These are phyloP conservation scores for Camelina laxa DNA, from an alignment of 345 rosid species.

Conservation along the genomic window DNA sequence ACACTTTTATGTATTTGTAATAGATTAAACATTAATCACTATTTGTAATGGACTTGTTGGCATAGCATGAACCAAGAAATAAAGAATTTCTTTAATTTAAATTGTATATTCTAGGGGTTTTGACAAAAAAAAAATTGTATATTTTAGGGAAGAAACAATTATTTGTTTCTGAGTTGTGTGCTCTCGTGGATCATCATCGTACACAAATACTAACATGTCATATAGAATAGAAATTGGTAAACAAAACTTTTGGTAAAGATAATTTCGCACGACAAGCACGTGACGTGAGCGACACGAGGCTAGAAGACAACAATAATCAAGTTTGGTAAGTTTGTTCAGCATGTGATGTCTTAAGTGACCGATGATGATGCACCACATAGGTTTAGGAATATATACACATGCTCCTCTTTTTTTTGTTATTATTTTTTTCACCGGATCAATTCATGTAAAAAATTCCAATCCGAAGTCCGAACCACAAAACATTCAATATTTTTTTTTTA, in stretches of 20 bases:
- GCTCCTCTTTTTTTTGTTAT: background rate
- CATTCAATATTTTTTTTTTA: too few relatives aligned
- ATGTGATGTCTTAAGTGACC: constrained; percentile 22
- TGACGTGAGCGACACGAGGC: constrained; percentile 9
- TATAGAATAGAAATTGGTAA: background rate
- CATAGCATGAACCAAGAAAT: constrained; percentile 14
- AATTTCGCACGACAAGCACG: constrained; percentile 27
- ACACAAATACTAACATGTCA: constrained; percentile 16
- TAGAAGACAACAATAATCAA: constrained; percentile 16
- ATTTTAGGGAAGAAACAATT: background rate
- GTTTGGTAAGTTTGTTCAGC: constrained; percentile 18
- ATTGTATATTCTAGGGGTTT: background rate
- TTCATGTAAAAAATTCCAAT: background rate
- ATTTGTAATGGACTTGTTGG: constrained; percentile 6
- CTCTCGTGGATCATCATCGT: constrained; percentile 30
- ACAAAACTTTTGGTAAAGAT: background rate
- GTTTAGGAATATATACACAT: constrained; percentile 25
- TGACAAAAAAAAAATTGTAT: too few relatives aligned
- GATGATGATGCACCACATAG: constrained; percentile 28
- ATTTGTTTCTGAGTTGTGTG: background rate
- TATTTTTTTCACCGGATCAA: background rate
- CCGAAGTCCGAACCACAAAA: background rate
- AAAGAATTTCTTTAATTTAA: background rate
- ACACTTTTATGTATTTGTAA: background rate
- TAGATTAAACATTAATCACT: background rate